Conservation (phyloP, 345 rosid species). For the Camelina sativa region DNA sequence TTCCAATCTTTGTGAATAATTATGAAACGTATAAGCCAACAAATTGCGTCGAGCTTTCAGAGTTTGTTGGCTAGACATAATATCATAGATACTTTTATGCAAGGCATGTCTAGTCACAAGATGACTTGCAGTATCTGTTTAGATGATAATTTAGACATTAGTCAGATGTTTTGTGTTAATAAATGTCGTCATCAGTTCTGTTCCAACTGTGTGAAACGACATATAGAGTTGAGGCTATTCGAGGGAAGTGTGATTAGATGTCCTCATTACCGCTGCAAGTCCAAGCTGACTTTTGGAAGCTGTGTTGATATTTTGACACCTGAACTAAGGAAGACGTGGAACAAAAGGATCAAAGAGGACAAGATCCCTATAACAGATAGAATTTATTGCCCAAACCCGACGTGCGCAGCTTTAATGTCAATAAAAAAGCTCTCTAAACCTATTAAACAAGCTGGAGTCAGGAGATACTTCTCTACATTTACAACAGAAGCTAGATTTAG, state of each 20-base stretch:
- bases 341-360: constrained; percentile 56
- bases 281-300: constrained; percentile 49
- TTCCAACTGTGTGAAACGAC: constrained; percentile 65
- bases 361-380: constrained; percentile 55
- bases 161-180: constrained; percentile 56
- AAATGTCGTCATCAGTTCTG: constrained; percentile 65
- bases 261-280: constrained; percentile 55
- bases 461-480: constrained; percentile 40
- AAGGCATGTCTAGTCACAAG: not conserved
- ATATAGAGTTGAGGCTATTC: constrained; percentile 59
- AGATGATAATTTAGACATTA: constrained; percentile 47
- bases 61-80: no score
- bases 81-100: no score
- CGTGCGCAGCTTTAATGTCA: constrained; percentile 70
- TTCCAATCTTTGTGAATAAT: no score
- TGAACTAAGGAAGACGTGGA: constrained; percentile 52
- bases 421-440: constrained; percentile 42
- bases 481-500: constrained; percentile 45
- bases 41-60: no score
- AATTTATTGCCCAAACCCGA: constrained; percentile 69
- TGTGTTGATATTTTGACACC: constrained; percentile 59
- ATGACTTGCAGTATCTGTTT: constrained; percentile 58
- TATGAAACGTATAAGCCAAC: no score
- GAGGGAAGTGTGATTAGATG: constrained; percentile 57
- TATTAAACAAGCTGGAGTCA: constrained; percentile 41